Evolutionary conservation across 495 filamentous ascomycete genomes (phyloP), one percentile per base, ranked within the genome.

Genomic region (Podospora bellae-mahoneyi): DNA sequence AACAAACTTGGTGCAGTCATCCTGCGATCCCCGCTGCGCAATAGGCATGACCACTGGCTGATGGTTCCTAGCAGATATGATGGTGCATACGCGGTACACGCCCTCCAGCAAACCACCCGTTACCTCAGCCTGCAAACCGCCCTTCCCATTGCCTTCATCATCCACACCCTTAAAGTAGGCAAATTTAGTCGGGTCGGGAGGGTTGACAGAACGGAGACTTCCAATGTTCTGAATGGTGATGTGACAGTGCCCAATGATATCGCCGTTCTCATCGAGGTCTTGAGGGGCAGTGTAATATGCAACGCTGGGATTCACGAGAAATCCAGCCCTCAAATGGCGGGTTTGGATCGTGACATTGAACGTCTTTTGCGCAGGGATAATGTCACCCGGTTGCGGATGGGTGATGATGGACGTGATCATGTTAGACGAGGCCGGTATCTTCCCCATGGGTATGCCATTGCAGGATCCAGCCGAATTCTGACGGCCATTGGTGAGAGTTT

Each of bases 231-330:
- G 87, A 39, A 88, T 77, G 18, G 85, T 87, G 48, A 89, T 79
- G 72, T 89, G 86, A 53, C 83, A 84, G 73, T 89, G 87, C 5
- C 87, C 87, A 66, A 87, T 77, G 59, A 88, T 75, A 7, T 78
- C 72, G 13, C 72, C 74, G 1, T 70, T 48, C 79, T 76, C 75
- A 6, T 79, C 71, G 7, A 89, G 79, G 7, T 71, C 65, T 68
- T 89, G 87, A 34, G 87, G 87, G 5, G 84, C 83, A 61, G 82
- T 71, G 71, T 88, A 89, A 72, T 89, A 89, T 48, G 82, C 84
- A 4, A 75, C 72, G 59, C 70, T 73, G 39, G 83, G 78, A 71
- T 88, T 84, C 23, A 83, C 83, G 69, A 89, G 88, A 30, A 80
- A 80, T 48, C 87, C 87, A 54, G 87, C 82, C 6, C 78, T 66